Percentiles rank a stretch among this genome's conserved stretches.
Conservation (phyloP, 2,329 filamentous ascomycete genomes). For the Cercospora zeina region DNA sequence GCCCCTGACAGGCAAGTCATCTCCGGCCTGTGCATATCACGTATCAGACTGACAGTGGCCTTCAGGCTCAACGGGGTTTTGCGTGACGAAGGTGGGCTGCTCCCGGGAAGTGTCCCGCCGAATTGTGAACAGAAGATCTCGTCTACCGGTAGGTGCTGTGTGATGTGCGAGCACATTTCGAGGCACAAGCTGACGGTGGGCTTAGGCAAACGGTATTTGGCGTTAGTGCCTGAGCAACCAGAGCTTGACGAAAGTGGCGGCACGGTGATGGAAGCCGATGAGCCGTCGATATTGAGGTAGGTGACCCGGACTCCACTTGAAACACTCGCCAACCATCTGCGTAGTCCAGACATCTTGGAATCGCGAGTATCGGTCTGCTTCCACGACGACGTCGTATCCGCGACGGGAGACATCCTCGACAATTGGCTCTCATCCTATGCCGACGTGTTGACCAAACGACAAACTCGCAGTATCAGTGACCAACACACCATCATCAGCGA, state of each 20-base stretch:
- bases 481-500: conserved; percentile 18
- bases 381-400: conserved; percentile 34
- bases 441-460: conserved; percentile 29
- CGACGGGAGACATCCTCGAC: conserved; percentile 32
- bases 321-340: conserved; percentile 2
- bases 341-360: conserved; percentile 36
- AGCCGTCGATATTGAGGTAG: conserved; percentile 30
- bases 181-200: conserved; percentile 18
- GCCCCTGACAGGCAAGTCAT: conserved; percentile 32
- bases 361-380: conserved; percentile 40
- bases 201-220: conserved; percentile 35
- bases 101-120: conserved; percentile 28
- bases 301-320: conserved; percentile 1
- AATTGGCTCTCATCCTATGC: conserved; percentile 32
- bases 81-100: conserved; percentile 37
- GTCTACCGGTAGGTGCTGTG: conserved; percentile 35
- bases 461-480: conserved; percentile 17
- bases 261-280: conserved; percentile 7
- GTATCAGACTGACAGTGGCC: conserved; percentile 18
- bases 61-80: conserved; percentile 26
- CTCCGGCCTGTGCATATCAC: conserved; percentile 8
- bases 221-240: conserved; percentile 26
- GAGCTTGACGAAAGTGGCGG: conserved; percentile 7
- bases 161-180: neutral
- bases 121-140: conserved; percentile 41